Percentiles rank a stretch among this genome's conserved stretches.
Evolutionary conservation across 1,284 basidiomycete genomes (phyloP).

Genomic region (Somion occarium): DNA sequence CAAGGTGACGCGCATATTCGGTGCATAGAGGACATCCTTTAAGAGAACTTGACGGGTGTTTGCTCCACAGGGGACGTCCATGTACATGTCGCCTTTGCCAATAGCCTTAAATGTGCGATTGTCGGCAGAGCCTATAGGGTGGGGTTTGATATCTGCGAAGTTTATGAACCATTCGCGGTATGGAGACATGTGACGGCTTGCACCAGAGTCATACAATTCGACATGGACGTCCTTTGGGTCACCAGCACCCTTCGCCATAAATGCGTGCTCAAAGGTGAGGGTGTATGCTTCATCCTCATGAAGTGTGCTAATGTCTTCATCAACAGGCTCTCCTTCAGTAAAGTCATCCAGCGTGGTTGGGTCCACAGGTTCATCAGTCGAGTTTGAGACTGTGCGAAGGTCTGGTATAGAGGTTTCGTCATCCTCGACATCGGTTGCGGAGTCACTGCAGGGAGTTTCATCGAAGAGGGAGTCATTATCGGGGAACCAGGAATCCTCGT

Average conservation of each 20-base stretch:
- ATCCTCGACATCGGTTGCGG: background rate
- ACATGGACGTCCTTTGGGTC: conserved; percentile 3
- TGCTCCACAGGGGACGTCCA: conserved; percentile 27
- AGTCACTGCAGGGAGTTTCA: background rate
- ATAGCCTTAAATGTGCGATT: conserved; percentile 26
- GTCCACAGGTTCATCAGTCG: background rate
- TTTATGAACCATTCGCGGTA: conserved; percentile 22
- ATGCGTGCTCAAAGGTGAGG: background rate
- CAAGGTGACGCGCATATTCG: conserved; percentile 30
- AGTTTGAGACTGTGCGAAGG: conserved; percentile 2
- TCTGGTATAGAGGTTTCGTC: conserved; percentile 1
- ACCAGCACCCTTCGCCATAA: background rate
- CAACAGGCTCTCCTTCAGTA: too few relatives aligned
- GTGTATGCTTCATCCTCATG: background rate
- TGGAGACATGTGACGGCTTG: conserved; percentile 31
- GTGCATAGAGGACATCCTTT: conserved; percentile 29
- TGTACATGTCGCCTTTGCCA: conserved; percentile 27
- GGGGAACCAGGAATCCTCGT: background rate
- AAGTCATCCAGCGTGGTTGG: background rate
- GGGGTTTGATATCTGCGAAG: conserved; percentile 19
- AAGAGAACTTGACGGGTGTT: conserved; percentile 21
- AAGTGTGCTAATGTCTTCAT: too few relatives aligned
- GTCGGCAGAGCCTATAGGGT: conserved; percentile 28
- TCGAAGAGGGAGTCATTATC: background rate
- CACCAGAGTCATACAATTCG: conserved; percentile 31